Conservation (phyloP, 768 basidiomycete species). For the Leucosporidium yakuticum region DNA sequence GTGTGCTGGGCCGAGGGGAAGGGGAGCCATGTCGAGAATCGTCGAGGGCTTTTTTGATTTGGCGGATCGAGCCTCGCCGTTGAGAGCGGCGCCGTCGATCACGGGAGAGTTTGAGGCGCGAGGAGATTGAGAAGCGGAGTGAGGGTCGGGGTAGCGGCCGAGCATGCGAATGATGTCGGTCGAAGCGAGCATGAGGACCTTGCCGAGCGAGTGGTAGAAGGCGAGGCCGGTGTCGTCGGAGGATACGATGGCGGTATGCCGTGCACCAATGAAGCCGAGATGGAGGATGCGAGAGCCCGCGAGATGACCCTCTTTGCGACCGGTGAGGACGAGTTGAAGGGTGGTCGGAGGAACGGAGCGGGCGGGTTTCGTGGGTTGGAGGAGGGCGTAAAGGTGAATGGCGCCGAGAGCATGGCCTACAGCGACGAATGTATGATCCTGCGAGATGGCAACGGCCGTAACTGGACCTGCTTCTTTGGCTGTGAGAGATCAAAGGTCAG, state of each 20-base stretch:
- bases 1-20: constrained; percentile 68
- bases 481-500: constrained; percentile 40
- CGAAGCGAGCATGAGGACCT: constrained; percentile 89
- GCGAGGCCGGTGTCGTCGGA: constrained; percentile 86
- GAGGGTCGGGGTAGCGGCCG: constrained; percentile 70
- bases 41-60: constrained; percentile 46
- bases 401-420: constrained; percentile 79
- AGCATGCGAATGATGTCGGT: constrained; percentile 88
- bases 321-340: constrained; percentile 60
- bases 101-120: constrained; percentile 19
- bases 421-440: constrained; percentile 88
- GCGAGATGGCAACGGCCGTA: constrained; percentile 82
- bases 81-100: not conserved
- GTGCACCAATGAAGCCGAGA: constrained; percentile 78
- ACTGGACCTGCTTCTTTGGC: constrained; percentile 64
- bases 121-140: not conserved
- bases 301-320: constrained; percentile 80
- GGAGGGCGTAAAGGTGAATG: constrained; percentile 77
- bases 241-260: constrained; percentile 86
- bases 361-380: constrained; percentile 54
- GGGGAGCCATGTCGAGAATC: constrained; percentile 68
- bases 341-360: constrained; percentile 67
- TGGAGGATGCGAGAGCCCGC: constrained; percentile 69
- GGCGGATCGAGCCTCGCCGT: not conserved
- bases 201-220: constrained; percentile 91